Evolutionary conservation across 257 asterid genomes (phyloP).

Genomic region (Anisodus tanguticus): DNA sequence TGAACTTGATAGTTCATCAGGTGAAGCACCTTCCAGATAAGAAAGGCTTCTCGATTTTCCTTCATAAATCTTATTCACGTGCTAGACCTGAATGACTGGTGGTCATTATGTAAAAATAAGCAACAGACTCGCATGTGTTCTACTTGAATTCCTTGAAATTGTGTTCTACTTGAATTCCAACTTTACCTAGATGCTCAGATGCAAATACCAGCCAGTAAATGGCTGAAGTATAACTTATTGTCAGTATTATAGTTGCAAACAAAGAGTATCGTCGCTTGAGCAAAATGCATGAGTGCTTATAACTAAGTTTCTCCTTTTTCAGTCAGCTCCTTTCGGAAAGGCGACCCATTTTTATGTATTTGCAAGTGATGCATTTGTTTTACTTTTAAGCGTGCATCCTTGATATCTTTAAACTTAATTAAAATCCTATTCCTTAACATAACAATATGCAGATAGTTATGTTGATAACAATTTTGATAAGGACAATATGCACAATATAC

Average conservation of each 20-base stretch:
- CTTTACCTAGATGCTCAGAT: background rate
- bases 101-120: conserved; percentile 4
- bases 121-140: background rate
- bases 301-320: background rate
- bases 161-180: background rate
- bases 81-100: conserved; percentile 18
- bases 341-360: conserved; percentile 6
- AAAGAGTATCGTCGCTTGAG: background rate
- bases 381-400: background rate
- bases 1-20: conserved; percentile 3
- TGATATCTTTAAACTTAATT: background rate
- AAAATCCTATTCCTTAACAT: background rate
- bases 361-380: background rate
- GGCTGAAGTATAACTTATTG: conserved; percentile 9
- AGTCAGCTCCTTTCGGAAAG: background rate
- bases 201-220: background rate
- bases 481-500: too few relatives aligned
- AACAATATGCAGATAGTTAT: background rate
- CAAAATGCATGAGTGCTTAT: background rate
- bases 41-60: background rate
- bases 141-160: conserved; percentile 3
- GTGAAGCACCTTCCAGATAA: conserved; percentile 14
- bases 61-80: conserved; percentile 8
- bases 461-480: too few relatives aligned
- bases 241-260: background rate